Percentiles rank a stretch among this genome's conserved stretches.
Evolutionary conservation across 148 eudicot species (phyloP).

Genomic region (Vaccinium vitisidaea): DNA sequence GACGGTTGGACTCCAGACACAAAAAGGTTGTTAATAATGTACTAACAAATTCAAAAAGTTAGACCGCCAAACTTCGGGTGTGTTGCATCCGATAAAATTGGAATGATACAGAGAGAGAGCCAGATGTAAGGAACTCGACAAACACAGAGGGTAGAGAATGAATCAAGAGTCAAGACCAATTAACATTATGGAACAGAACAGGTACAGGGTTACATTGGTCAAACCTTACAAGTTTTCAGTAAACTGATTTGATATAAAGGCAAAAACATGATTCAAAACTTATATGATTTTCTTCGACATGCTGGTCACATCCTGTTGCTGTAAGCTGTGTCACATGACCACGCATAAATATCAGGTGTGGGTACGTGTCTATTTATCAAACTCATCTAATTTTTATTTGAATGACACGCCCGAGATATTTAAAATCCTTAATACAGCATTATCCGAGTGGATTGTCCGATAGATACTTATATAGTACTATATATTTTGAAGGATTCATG

Average conservation of each 20-base stretch:
- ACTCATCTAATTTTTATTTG: background rate
- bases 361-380: background rate
- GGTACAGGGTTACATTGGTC: background rate
- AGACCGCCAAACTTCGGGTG: constrained; percentile 5
- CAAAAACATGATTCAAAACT: too few relatives aligned
- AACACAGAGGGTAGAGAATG: background rate
- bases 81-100: background rate
- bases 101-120: background rate
- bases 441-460: background rate
- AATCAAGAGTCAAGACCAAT: background rate
- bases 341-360: background rate
- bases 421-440: background rate
- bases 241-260: too few relatives aligned
- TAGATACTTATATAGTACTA: background rate
- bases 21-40: background rate
- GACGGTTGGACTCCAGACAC: background rate
- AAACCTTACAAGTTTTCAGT: too few relatives aligned
- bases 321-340: background rate
- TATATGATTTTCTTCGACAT: too few relatives aligned
- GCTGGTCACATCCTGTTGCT: too few relatives aligned
- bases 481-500: background rate
- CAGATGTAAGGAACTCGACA: background rate
- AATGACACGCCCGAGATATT: background rate
- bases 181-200: background rate
- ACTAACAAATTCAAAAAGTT: background rate